Evolutionary conservation across 2,329 filamentous ascomycete species (phyloP), one percentile per base, ranked within the genome.

Genomic region (Aspergillus alliaceus): DNA sequence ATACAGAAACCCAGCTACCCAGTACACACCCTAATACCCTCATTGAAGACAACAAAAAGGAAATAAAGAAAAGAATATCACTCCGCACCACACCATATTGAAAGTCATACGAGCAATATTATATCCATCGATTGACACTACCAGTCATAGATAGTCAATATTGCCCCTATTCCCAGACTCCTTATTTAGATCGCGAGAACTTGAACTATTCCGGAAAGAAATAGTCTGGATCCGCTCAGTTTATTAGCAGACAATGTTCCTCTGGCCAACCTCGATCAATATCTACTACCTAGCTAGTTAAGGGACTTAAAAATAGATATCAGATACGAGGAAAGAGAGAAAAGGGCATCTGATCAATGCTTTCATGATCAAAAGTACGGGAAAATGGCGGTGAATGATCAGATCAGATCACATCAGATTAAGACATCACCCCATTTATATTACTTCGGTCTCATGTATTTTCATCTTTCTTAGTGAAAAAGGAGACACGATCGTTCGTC

Each of bases 361-460:
- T n/a, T n/a, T n/a, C n/a, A n/a, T 58, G 24, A 25, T 68, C 65
- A 55, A 60, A 67, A 14, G 64, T 65, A 37, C 63, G 62, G 22
- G 61, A 52, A 42, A 63, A 65, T 2, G 52, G 40, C 40, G 40
- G 40, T 44, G 24, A 44, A 44, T 44, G 14, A 20, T 20, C n/a
- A n/a, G n/a, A 42, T n/a, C 12, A 42, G 20, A 14, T 42, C 18
- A 42, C n/a, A 25, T 15, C n/a, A n/a, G n/a, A n/a, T n/a, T n/a
- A n/a, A n/a, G n/a, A n/a, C n/a, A n/a, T 42, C 39, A 42, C 12
- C 39, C 20, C 39, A 42, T 42, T 42, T n/a, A 4, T n/a, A n/a
- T n/a, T n/a, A n/a, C n/a, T n/a, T n/a, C n/a, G n/a, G n/a, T n/a
- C n/a, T n/a, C n/a, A n/a, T n/a, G n/a, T n/a, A n/a, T n/a, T n/a